phyloP scores from a whole-genome alignment of 148 eudicot genomes.

The Talinum fruticosum region DNA sequence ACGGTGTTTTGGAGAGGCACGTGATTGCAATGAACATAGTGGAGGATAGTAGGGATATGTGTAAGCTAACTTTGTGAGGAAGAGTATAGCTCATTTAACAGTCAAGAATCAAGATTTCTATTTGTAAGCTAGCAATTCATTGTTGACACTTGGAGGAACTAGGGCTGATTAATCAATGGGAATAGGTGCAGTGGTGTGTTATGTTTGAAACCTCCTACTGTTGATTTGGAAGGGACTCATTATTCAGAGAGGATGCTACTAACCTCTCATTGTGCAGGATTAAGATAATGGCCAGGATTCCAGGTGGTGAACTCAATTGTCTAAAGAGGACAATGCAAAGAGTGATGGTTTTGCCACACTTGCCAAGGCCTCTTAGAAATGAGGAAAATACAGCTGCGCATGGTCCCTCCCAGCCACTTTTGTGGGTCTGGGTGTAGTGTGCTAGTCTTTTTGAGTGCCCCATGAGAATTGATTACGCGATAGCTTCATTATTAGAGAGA shows the following conservation, averaged over 20 bases:
- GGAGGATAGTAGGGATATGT: not conserved
- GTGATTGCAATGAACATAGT: not conserved
- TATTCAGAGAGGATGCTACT: not conserved
- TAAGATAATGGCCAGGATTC: not conserved
- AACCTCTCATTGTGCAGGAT: not conserved
- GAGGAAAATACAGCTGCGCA: not conserved
- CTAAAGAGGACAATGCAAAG: not conserved
- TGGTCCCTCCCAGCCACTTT: not conserved
- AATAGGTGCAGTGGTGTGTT: not conserved
- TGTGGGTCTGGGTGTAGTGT: not conserved
- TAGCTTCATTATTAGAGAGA: not conserved
- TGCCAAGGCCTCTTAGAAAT: not conserved
- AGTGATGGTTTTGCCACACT: not conserved
- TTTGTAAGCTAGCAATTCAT: not conserved
- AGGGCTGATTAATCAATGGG: not conserved
- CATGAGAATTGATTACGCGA: not conserved
- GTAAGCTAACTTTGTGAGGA: not conserved
- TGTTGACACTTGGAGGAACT: not conserved
- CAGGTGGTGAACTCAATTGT: not conserved
- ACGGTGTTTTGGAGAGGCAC: not conserved
- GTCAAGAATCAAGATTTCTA: not conserved
- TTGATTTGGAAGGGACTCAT: not conserved
- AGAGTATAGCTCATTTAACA: not conserved
- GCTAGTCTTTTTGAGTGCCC: not conserved
- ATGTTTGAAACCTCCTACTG: not conserved